A percentile compares a stretch with the other conserved stretches of the same genome.
These are phyloP conservation scores for Nicotiana rustica DNA, from an alignment of 305 asterid genomes.

Conservation along the genomic window DNA sequence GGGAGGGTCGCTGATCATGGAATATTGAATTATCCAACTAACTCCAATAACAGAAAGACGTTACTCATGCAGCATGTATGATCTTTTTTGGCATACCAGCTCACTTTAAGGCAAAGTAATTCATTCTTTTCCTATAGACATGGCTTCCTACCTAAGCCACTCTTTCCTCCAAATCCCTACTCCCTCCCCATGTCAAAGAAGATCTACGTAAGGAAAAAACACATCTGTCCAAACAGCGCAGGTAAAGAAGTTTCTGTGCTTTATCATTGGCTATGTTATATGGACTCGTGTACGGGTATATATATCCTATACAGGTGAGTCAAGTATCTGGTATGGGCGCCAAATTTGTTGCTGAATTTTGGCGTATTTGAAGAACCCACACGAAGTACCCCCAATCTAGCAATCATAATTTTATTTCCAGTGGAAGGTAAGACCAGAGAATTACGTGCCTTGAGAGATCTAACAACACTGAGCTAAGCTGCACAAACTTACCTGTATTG, in stretches of 20 bases:
- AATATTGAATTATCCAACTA: neutral
- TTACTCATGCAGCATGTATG: neutral
- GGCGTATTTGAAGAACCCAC: neutral
- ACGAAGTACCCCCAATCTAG: neutral
- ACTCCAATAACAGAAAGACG: neutral
- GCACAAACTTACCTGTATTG: conserved; percentile 73
- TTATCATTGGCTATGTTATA: neutral
- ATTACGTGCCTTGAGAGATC: neutral
- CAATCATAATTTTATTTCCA: neutral
- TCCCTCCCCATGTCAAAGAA: conserved; percentile 14
- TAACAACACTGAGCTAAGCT: neutral
- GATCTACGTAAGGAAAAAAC: neutral
- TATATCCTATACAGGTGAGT: neutral
- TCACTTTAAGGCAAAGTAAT: neutral
- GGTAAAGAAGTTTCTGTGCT: neutral
- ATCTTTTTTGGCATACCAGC: conserved; percentile 6
- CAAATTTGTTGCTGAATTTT: neutral
- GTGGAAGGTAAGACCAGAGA: conserved; percentile 6
- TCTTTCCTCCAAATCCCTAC: neutral
- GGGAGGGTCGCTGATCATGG: neutral
- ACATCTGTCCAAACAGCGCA: neutral
- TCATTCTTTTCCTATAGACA: neutral
- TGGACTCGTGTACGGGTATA: neutral
- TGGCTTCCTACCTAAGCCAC: conserved; percentile 6
- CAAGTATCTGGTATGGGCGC: too few relatives aligned